Base-by-base conservation (phyloP, 2,329 filamentous ascomycete species). In the Colletotrichum simmondsii region DNA sequence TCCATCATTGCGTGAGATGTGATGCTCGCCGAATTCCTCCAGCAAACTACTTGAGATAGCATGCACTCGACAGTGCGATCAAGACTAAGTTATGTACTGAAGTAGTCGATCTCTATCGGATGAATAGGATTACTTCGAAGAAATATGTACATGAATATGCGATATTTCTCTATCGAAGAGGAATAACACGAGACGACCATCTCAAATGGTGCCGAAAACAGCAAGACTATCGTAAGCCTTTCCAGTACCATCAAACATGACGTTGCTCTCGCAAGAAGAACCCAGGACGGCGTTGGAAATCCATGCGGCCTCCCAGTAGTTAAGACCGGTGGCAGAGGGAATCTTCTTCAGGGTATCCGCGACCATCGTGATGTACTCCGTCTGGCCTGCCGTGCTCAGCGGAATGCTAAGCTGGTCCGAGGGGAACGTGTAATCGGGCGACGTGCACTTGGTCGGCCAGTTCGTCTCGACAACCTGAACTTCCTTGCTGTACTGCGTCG, bases 391-490 rank as follows among this genome's bases (percentile, higher is more conserved):
- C 3, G 61, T 46, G n/a, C 24, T 64, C 8, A 56, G 22, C 14
- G 49, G 61, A 26, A 64, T 56, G n/a, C 19, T 22, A 26, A 64
- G 49, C 26, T 64, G 49, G 10, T 64, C 61, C 5, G 26, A 16
- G 5, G 61, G 61, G 46, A 64, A 64, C 6, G 28, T 46, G 32
- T 56, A 56, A 19, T 64, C 49, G 7, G 61, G 28, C 26, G 19
- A 53, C 11, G 61, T 28, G 52, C 61, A 64, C 46, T 54, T 6
- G 16, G 61, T 64, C 6, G 61, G 61, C 61, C 61, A 64, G 24
- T 56, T 56, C 26, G 61, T 64, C 46, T 64, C 61, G 12, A 64
- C 61, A 3, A 64, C 61, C 19, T 64, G 61, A 7, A 64, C 61
- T 12, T 64, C 61, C 46, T 64, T 64, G 26, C 24, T 28, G 49